phyloP scores from a whole-genome alignment of 148 eudicot genomes.

The Rhododendron griersonianum region DNA sequence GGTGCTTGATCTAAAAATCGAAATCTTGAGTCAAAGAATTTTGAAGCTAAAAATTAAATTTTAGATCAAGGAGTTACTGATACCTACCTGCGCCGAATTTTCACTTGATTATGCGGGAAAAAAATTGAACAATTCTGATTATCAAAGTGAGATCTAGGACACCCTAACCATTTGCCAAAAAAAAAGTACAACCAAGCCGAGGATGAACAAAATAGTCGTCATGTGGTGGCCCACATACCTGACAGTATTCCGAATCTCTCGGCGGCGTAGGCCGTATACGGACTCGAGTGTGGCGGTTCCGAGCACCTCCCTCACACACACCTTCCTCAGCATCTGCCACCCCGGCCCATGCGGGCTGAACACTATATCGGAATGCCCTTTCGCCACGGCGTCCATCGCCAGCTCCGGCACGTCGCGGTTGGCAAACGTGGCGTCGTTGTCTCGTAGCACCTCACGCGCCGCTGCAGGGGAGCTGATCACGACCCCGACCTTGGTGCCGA shows the following conservation, averaged over 20 bases:
- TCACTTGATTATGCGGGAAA: no score
- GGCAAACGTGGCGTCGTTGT: constrained; percentile 43
- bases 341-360: constrained; percentile 41
- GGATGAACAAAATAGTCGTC: no score
- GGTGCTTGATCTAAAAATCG: no score
- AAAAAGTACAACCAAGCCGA: no score
- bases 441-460: constrained; percentile 42
- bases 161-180: no score
- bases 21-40: no score
- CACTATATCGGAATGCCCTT: constrained; percentile 31
- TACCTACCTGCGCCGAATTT: no score
- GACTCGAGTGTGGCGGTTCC: constrained; percentile 33
- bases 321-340: constrained; percentile 47
- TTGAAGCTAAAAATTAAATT: no score
- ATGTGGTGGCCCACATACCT: neutral
- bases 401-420: constrained; percentile 45
- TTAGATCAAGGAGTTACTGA: no score
- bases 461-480: constrained; percentile 32
- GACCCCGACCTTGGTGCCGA: constrained; percentile 35
- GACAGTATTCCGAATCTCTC: constrained; percentile 29
- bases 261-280: constrained; percentile 22
- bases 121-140: no score
- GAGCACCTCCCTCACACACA: constrained; percentile 43
- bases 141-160: no score
- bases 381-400: constrained; percentile 10